These are phyloP conservation scores for Aspergillus unguis DNA, from an alignment of 2,329 filamentous ascomycete species.

Conservation along the genomic window DNA sequence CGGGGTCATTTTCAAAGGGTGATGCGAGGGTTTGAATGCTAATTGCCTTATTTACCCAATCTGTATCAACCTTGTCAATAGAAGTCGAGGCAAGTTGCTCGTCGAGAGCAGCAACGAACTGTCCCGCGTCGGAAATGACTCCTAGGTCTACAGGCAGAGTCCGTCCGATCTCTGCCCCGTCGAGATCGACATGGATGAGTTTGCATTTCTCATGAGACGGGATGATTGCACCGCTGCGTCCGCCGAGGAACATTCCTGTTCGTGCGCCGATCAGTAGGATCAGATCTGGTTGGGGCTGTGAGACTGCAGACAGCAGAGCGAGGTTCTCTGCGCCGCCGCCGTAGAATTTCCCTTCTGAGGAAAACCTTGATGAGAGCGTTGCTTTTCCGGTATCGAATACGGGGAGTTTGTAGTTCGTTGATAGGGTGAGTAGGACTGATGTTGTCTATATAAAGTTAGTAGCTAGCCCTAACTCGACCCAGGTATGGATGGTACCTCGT, in stretches of 20 bases:
- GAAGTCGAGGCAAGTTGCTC: conserved; percentile 10
- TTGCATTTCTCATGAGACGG: conserved; percentile 33
- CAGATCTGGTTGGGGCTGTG: conserved; percentile 39
- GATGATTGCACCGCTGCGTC: conserved; percentile 37
- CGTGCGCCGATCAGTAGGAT: conserved; percentile 42
- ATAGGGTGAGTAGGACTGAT: conserved; percentile 31
- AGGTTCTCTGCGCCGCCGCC: conserved; percentile 36
- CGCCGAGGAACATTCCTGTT: conserved; percentile 43
- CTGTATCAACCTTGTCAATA: background rate
- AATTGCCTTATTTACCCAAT: conserved; percentile 8
- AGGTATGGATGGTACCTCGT: conserved; percentile 5
- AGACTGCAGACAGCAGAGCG: conserved; percentile 26
- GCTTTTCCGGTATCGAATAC: conserved; percentile 40
- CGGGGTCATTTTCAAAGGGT: conserved; percentile 20
- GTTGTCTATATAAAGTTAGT: conserved; percentile 21
- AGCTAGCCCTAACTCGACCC: background rate
- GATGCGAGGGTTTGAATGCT: conserved; percentile 17
- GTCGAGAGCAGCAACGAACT: conserved; percentile 32
- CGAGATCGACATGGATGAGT: conserved; percentile 44
- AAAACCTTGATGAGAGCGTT: conserved; percentile 18
- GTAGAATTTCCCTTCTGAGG: conserved; percentile 28
- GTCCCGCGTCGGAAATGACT: conserved; percentile 40
- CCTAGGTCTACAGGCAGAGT: conserved; percentile 40
- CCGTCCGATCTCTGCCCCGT: conserved; percentile 44
- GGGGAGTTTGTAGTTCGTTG: conserved; percentile 35